Percentiles rank a stretch among this genome's conserved stretches.
phyloP scores from a whole-genome alignment of 2,329 filamentous ascomycete genomes.

The Ophiostoma sp. region DNA sequence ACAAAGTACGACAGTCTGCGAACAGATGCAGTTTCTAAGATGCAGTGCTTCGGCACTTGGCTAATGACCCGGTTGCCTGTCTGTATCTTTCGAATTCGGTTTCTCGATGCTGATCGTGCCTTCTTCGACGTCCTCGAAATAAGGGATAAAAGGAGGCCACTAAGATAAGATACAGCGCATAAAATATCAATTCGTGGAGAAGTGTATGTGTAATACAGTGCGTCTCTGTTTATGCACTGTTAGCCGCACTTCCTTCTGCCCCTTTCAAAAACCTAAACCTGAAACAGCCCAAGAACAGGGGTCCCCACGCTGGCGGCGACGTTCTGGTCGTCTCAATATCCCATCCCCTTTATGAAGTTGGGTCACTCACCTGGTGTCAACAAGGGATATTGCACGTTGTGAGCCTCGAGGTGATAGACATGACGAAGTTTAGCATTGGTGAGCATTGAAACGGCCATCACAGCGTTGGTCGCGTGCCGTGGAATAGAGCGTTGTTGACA shows the following conservation, averaged over 20 bases:
- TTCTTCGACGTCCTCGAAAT: background rate
- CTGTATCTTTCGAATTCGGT: background rate
- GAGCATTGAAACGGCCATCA: background rate
- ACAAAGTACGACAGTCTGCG: background rate
- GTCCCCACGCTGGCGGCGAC: background rate
- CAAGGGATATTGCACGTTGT: background rate
- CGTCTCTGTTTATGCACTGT: background rate
- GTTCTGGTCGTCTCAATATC: background rate
- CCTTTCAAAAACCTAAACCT: slow-evolving; percentile 9
- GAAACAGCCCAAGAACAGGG: slow-evolving; percentile 8
- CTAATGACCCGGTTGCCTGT: background rate
- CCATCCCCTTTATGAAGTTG: background rate
- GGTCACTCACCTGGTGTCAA: background rate
- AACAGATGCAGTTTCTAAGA: background rate
- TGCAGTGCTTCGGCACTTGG: slow-evolving; percentile 3
- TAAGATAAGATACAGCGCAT: slow-evolving; percentile 15
- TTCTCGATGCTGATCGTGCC: background rate
- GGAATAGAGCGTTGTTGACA: background rate
- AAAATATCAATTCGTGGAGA: background rate
- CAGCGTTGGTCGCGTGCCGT: background rate
- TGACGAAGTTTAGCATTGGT: background rate
- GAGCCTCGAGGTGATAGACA: background rate
- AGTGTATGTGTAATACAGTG: background rate
- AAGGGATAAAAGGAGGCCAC: slow-evolving; percentile 3
- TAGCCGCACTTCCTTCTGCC: background rate